phyloP scores from a whole-genome alignment of 2,329 filamentous ascomycete genomes.

The Cryphonectria nitschkei region DNA sequence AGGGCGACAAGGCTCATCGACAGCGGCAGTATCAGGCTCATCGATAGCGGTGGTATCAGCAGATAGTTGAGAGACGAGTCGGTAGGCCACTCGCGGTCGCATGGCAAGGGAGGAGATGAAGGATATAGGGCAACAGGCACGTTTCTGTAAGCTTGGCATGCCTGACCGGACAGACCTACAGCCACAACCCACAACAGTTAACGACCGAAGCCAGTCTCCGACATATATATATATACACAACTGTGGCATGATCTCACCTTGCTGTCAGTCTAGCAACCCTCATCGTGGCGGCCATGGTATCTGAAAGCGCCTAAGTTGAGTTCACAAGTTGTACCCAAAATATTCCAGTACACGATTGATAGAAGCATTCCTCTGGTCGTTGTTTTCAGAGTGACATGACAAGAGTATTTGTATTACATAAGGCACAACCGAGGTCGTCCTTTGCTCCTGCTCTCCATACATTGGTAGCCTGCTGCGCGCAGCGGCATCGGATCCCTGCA shows the following conservation, averaged over 20 bases:
- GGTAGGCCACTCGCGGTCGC: background rate
- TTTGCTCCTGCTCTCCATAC: background rate
- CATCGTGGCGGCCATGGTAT: background rate
- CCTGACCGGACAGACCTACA: conserved; percentile 9
- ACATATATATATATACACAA: background rate
- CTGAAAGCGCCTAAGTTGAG: too few relatives aligned
- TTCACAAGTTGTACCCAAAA: background rate
- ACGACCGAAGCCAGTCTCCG: background rate
- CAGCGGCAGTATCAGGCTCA: background rate
- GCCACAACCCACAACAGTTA: background rate
- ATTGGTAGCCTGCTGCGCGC: background rate
- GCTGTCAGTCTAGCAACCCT: conserved; percentile 8
- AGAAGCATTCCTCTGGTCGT: background rate
- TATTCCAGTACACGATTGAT: background rate
- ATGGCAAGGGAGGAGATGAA: background rate
- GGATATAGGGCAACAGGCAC: background rate
- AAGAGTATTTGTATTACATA: conserved; percentile 11
- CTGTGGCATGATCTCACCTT: conserved; percentile 14
- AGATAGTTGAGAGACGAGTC: conserved; percentile 15
- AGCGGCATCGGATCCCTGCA: conserved; percentile 8
- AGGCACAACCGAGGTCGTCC: conserved; percentile 5
- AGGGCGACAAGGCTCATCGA: background rate
- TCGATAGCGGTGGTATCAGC: background rate
- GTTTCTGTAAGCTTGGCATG: background rate
- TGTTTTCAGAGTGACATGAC: background rate